Base-by-base conservation (phyloP, 768 basidiomycete species). In the Suillus americanus region DNA sequence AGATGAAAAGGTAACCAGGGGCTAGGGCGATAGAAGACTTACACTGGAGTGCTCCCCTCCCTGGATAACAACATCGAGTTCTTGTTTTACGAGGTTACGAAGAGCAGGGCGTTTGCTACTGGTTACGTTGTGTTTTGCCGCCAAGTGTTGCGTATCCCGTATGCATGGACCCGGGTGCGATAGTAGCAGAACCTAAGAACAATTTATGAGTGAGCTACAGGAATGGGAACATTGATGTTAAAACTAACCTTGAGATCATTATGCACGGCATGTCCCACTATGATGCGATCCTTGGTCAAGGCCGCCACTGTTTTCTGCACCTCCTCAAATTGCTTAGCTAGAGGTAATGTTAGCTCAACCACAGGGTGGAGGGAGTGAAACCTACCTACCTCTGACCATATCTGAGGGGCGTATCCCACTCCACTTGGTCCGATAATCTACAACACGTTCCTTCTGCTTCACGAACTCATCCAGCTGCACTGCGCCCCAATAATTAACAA, bases 41-140 rank as follows among this genome's bases (percentile, higher is more conserved):
- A 96, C 96, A 76, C 94, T 95, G 40, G 85, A 92, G 74, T 99
- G 97, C 70, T 97, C 94, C 10, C 94, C 95, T 25, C 79, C 76
- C 74, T 99, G 96, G 62, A 98, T 98, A 20, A 85, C 81, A 1
- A 94, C 69, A 2, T 84, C 91, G 3, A 98, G 76, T 67, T 96
- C 92, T 68, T 93, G 85, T 70, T 87, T 85, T 5, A 91, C 90
- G 23, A 98, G 84, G 66, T 88, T 86, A 46, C 92, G 86, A 60
- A 99, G 79, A 16, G 93, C 90, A 3, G 92, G 84, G n/a, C 82
- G 81, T 67, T 86, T 86, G 30, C 84, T 87, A 67, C 86, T 88
- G 28, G 78, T 78, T 16, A 91, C 74, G 23, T 86, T 85, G 70
- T 86, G 80, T 70, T 87, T 88, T 59, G 80, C 77, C 0, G 88